These are phyloP conservation scores for Zymoseptoria ardabiliae DNA, from an alignment of 2,329 filamentous ascomycete genomes.

Conservation along the genomic window DNA sequence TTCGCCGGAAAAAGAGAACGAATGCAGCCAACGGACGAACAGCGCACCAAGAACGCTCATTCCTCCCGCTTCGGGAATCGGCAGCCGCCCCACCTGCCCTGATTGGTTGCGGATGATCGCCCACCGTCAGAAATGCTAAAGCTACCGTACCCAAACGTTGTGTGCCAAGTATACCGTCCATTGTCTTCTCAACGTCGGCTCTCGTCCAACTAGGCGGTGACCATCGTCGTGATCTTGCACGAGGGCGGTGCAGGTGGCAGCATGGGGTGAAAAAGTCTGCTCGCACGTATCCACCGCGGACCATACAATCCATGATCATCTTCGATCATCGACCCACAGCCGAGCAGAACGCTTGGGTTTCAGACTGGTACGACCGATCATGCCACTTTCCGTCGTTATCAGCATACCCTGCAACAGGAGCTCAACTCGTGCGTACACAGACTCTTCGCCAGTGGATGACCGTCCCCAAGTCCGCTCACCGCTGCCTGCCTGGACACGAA, in stretches of 20 bases:
- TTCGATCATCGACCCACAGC: not conserved
- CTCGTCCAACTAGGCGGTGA: not conserved
- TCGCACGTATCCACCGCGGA: not conserved
- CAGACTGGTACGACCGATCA: not conserved
- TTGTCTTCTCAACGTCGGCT: not conserved
- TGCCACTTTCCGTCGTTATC: not conserved
- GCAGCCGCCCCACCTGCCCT: not conserved
- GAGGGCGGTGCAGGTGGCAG: not conserved
- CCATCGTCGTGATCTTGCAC: not conserved
- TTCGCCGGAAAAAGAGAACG: not conserved
- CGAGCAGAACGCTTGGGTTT: not conserved
- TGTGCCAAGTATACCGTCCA: not conserved
- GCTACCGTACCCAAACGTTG: too few relatives aligned
- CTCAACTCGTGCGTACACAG: not conserved
- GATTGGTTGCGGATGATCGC: not conserved
- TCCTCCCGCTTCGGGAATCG: not conserved
- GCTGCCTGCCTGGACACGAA: not conserved
- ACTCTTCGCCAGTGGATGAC: not conserved
- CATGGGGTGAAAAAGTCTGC: not conserved
- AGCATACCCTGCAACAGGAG: not conserved
- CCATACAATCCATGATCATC: not conserved
- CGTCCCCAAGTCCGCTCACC: not conserved
- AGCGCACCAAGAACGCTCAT: not conserved
- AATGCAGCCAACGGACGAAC: not conserved
- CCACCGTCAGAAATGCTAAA: not conserved